Conservation (phyloP, 2,329 filamentous ascomycete species). For the Periconia macrospinosa region DNA sequence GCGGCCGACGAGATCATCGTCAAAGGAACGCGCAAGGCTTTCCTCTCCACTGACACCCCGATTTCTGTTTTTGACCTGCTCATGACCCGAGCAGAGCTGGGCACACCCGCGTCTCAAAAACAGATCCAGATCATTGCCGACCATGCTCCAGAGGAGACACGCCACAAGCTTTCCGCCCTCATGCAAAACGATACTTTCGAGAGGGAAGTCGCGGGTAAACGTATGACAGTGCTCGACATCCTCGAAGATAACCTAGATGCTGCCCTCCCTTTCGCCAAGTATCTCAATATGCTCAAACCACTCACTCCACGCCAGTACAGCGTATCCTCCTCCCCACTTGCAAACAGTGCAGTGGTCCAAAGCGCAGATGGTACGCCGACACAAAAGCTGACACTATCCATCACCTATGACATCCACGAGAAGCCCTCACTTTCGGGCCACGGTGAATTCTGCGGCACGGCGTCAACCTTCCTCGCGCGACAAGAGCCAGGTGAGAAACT, state of each 20-base stretch:
- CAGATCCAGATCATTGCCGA: conserved; percentile 15
- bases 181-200: conserved; percentile 33
- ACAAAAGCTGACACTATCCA: conserved; percentile 51
- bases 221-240: conserved; percentile 18
- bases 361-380: background rate
- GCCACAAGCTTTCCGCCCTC: conserved; percentile 7
- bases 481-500: conserved; percentile 35
- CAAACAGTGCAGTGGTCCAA: conserved; percentile 38
- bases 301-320: conserved; percentile 74
- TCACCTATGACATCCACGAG: conserved; percentile 68
- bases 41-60: conserved; percentile 9
- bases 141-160: conserved; percentile 6
- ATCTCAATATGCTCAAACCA: conserved; percentile 69
- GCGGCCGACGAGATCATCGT: conserved; percentile 16
- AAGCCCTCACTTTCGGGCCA: conserved; percentile 31
- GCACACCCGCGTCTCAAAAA: conserved; percentile 14
- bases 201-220: conserved; percentile 8
- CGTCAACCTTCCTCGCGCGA: conserved; percentile 38
- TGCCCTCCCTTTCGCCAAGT: conserved; percentile 57
- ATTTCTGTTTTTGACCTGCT: conserved; percentile 14
- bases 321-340: conserved; percentile 71
- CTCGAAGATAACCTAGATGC: conserved; percentile 17
- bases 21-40: conserved; percentile 11
- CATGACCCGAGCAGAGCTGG: conserved; percentile 15
- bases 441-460: conserved; percentile 42